Base-by-base conservation (phyloP, 768 basidiomycete species). In the Floccularia luteovirens region DNA sequence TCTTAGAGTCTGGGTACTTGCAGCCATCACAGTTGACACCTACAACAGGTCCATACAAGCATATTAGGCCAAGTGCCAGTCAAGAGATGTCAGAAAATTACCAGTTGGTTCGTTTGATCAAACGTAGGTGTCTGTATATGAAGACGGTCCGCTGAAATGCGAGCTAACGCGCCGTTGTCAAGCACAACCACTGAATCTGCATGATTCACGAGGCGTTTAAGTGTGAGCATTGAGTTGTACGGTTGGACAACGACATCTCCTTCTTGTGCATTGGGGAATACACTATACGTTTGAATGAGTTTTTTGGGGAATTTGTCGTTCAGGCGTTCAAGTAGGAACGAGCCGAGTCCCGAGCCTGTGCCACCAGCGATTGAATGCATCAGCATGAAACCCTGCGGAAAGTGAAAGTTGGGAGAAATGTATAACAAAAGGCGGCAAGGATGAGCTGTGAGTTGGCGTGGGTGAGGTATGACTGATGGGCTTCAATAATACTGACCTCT, bases 271-370 rank as follows among this genome's bases (percentile, higher is more conserved):
- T 94, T 91, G 2, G 96, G 96, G 49, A 99, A 99, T 41, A 99
- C 94, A 31, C 93, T 97, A 61, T 99, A 98, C 4, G 96, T 99
- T 56, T 99, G 96, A 32, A 98, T 93, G 42, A 98, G 77, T 61
- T 99, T 99, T 69, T 99, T 99, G 0, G 96, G 96, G 57, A 97
- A 99, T 54, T 86, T 88, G 64, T 99, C 96, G 62, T 93, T 94
- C 31, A 98, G 66, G 20, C 96, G 80, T 64, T 98, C 96, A 39
- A 99, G 79, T 13, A 98, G 68, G 66, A 90, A 98, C n/a, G 96
- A 99, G 24, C 96, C 96, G 3, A 99, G 79, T 1, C 96, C 96
- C 0, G 96, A 98, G 14, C 96, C 96, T 2, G 96, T 99, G 5
- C 96, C 96, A 25, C 96, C 96, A 24, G 96, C 96, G 60, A 98